Evolutionary conservation across 139 green algal species (phyloP).

Genomic region (Mesotaenium endlicherianum): DNA sequence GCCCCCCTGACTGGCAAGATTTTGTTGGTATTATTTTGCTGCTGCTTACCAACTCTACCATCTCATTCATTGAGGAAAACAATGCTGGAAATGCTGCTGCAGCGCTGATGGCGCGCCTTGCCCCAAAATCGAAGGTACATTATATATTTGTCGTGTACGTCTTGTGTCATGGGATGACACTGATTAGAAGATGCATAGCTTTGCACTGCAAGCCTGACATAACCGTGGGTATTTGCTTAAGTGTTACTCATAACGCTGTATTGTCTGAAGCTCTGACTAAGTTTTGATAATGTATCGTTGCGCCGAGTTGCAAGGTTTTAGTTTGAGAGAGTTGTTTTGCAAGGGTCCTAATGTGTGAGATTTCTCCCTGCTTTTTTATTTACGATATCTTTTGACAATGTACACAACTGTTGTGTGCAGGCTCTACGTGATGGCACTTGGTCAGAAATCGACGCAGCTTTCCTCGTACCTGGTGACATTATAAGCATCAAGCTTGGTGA

Average conservation of each 20-base stretch:
- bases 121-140: slow-evolving; percentile 32
- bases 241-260: too few relatives aligned
- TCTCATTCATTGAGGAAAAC: slow-evolving; percentile 55
- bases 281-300: too few relatives aligned
- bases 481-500: slow-evolving; percentile 77
- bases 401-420: background rate
- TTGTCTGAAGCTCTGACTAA: too few relatives aligned
- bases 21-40: slow-evolving; percentile 58
- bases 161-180: too few relatives aligned
- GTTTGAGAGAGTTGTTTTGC: too few relatives aligned
- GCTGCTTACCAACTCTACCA: slow-evolving; percentile 70
- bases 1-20: slow-evolving; percentile 51
- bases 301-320: too few relatives aligned
- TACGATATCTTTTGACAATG: background rate
- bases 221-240: too few relatives aligned
- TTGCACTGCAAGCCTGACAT: too few relatives aligned
- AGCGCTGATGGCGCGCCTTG: slow-evolving; percentile 38
- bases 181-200: too few relatives aligned
- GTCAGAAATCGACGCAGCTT: slow-evolving; percentile 5
- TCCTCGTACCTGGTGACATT: slow-evolving; percentile 66
- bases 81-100: slow-evolving; percentile 38
- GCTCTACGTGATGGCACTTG: slow-evolving; percentile 6
- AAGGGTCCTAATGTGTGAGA: background rate
- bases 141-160: too few relatives aligned
- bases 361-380: background rate